phyloP scores from a whole-genome alignment of 768 basidiomycete species.

The Boletus rubescentipes region DNA sequence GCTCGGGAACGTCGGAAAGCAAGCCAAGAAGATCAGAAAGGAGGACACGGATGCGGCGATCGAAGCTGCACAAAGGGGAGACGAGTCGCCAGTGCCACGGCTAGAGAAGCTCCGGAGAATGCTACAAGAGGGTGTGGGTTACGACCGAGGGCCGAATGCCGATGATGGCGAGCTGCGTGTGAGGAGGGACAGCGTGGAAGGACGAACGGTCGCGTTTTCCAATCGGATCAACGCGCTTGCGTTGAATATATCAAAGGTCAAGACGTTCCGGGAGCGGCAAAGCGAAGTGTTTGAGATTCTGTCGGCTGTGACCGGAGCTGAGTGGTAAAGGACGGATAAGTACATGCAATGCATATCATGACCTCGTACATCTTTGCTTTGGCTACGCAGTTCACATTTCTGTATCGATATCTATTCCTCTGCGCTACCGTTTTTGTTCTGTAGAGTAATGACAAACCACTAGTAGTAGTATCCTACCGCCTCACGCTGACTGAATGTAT shows the following conservation, averaged over 20 bases:
- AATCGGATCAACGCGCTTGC: slow-evolving; percentile 78
- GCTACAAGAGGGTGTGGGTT: slow-evolving; percentile 59
- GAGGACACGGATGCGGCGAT: slow-evolving; percentile 58
- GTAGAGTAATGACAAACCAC: neutral
- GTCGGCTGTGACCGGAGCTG: slow-evolving; percentile 22
- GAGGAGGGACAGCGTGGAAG: slow-evolving; percentile 53
- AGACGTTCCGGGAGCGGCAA: slow-evolving; percentile 72
- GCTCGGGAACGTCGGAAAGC: slow-evolving; percentile 52
- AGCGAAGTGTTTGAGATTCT: slow-evolving; percentile 64
- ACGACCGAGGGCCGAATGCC: slow-evolving; percentile 15
- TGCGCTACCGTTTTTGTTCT: neutral
- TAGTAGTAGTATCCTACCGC: neutral
- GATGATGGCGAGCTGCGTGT: slow-evolving; percentile 25
- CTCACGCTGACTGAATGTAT: neutral
- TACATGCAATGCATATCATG: neutral
- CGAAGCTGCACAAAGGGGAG: slow-evolving; percentile 31
- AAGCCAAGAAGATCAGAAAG: slow-evolving; percentile 48
- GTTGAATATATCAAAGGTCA: slow-evolving; percentile 65
- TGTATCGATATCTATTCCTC: slow-evolving; percentile 6
- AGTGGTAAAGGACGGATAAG: neutral
- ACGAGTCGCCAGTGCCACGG: slow-evolving; percentile 39
- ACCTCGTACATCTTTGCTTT: neutral
- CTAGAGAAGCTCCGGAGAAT: slow-evolving; percentile 60
- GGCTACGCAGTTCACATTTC: neutral
- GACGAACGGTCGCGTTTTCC: slow-evolving; percentile 66